phyloP scores from a whole-genome alignment of 2,329 filamentous ascomycete genomes.

The Talaromyces sp. region DNA sequence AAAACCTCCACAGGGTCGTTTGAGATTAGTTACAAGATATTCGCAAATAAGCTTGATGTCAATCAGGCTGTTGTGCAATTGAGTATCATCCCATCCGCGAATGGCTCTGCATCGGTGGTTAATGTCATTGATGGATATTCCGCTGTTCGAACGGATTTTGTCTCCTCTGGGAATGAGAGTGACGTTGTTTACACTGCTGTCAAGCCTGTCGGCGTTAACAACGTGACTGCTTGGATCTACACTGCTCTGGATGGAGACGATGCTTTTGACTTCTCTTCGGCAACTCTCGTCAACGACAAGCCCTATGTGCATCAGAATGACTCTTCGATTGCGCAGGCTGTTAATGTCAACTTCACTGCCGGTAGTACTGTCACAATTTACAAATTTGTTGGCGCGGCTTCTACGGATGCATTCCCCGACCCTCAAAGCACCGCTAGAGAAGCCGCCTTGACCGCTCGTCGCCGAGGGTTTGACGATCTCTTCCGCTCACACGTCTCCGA shows the following conservation, averaged over 20 bases:
- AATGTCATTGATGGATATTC: conserved; percentile 64
- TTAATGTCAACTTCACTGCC: conserved; percentile 49
- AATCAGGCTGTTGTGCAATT: conserved; percentile 59
- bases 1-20: conserved; percentile 44
- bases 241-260: conserved; percentile 38
- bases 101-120: conserved; percentile 55
- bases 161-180: conserved; percentile 51
- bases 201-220: conserved; percentile 54
- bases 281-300: conserved; percentile 41
- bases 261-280: conserved; percentile 40
- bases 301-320: conserved; percentile 51
- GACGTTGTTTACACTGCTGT: conserved; percentile 62
- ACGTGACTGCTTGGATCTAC: conserved; percentile 59
- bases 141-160: conserved; percentile 60
- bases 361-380: conserved; percentile 53
- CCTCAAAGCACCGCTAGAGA: conserved; percentile 52
- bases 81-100: conserved; percentile 51
- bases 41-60: conserved; percentile 59
- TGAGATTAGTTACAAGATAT: conserved; percentile 60
- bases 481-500: conserved; percentile 54
- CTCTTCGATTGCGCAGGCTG: conserved; percentile 61
- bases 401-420: conserved; percentile 61
- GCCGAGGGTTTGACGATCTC: conserved; percentile 52
- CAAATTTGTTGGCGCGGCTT: conserved; percentile 66
- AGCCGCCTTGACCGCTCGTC: conserved; percentile 49